Evolutionary conservation across 208 protist species (phyloP).

Genomic region (Leishmania braziliensis): DNA sequence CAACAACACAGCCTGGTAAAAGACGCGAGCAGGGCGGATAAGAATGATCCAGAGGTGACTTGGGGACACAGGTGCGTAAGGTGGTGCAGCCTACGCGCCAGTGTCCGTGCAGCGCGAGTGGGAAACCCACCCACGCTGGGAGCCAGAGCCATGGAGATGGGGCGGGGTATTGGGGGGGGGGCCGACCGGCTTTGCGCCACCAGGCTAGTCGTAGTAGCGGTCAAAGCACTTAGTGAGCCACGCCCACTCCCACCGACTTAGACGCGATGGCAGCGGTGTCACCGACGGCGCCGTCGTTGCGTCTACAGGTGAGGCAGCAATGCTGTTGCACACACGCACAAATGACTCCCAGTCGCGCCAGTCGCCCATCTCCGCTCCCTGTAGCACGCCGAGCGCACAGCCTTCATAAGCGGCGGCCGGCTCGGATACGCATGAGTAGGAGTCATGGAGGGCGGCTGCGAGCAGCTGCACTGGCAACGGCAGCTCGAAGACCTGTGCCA

Average conservation of each 20-base stretch:
- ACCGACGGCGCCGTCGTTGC: neutral
- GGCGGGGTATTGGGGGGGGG: no score
- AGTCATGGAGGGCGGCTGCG: neutral
- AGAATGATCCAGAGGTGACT: neutral
- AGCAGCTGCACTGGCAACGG: slow-evolving; percentile 53
- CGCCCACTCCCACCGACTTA: slow-evolving; percentile 35
- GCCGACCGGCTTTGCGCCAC: neutral
- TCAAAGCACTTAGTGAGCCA: slow-evolving; percentile 44
- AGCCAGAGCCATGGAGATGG: neutral
- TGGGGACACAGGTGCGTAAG: neutral
- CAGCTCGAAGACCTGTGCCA: slow-evolving; percentile 62
- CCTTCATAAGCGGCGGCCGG: neutral
- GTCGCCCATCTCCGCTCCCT: neutral
- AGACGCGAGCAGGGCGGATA: neutral
- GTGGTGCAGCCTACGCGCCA: neutral
- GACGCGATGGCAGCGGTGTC: slow-evolving; percentile 9
- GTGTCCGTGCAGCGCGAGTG: neutral
- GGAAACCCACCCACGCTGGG: neutral
- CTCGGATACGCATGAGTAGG: neutral
- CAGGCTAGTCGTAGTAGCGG: slow-evolving; percentile 14
- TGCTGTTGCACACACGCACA: slow-evolving; percentile 15
- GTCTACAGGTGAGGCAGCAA: neutral
- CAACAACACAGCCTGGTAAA: neutral
- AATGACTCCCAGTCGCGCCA: slow-evolving; percentile 31
- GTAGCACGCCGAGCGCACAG: neutral